Evolutionary conservation across 371 early-diverging fungal genomes (phyloP).

Genomic region (Apophysomyces sp.): DNA sequence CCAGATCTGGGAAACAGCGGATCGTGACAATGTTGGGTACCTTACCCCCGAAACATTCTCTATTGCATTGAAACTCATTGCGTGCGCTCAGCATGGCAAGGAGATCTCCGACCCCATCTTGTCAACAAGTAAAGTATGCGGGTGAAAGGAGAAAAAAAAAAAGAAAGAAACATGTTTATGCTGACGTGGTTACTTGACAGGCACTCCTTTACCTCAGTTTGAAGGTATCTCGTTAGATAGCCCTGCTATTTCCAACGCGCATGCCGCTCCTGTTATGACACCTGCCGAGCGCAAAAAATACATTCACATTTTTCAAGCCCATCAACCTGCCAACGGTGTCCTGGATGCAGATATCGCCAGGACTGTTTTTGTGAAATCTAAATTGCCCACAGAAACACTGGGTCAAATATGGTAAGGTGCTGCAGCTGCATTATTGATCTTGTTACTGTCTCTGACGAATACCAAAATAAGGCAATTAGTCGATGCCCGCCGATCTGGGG

Average conservation of each 20-base stretch:
- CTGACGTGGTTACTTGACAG: constrained; percentile 1
- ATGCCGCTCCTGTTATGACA: constrained; percentile 15
- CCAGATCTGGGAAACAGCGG: constrained; percentile 36
- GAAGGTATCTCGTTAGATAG: constrained; percentile 29
- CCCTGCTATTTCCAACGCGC: not conserved
- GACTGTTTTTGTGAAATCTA: constrained; percentile 44
- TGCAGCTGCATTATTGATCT: not conserved
- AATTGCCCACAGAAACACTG: constrained; percentile 38
- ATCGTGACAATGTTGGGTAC: constrained; percentile 27
- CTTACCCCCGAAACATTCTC: constrained; percentile 29
- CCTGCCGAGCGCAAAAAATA: constrained; percentile 45
- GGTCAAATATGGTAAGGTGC: constrained; percentile 45
- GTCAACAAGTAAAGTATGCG: constrained; percentile 24
- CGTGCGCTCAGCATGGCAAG: constrained; percentile 32
- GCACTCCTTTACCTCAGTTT: constrained; percentile 46
- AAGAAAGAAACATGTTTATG: not conserved
- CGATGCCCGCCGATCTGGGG: constrained; percentile 59
- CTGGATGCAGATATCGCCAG: constrained; percentile 40
- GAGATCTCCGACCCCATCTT: constrained; percentile 19
- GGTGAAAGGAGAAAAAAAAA: not conserved
- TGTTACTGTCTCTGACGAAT: not conserved
- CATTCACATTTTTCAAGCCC: constrained; percentile 33
- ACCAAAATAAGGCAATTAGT: constrained; percentile 47
- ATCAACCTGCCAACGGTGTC: constrained; percentile 37
- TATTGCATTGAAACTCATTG: constrained; percentile 31